phyloP scores from a whole-genome alignment of 2,329 filamentous ascomycete species.

The Aureobasidium sp. region DNA sequence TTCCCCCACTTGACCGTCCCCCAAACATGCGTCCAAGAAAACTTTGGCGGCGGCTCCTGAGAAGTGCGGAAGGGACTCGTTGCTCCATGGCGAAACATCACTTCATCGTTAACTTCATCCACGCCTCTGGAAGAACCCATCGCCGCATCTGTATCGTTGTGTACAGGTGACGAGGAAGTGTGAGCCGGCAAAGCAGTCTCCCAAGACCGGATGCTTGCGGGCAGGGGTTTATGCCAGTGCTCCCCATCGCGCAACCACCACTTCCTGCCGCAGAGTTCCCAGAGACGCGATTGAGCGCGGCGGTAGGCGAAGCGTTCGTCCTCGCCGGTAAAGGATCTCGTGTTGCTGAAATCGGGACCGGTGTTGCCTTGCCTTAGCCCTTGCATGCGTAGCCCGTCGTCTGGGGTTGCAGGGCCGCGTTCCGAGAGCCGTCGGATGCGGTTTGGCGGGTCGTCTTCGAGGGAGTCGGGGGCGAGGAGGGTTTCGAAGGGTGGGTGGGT shows the following conservation, averaged over 20 bases:
- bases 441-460: slow-evolving; percentile 44
- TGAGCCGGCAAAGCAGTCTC: slow-evolving; percentile 34
- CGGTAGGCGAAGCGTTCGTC: slow-evolving; percentile 78
- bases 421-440: slow-evolving; percentile 22
- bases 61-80: slow-evolving; percentile 37
- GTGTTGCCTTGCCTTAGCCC: neutral
- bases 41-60: slow-evolving; percentile 40
- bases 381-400: slow-evolving; percentile 16
- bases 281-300: slow-evolving; percentile 64
- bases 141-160: neutral
- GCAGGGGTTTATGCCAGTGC: slow-evolving; percentile 61
- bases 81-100: slow-evolving; percentile 32
- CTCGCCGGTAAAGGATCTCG: slow-evolving; percentile 64
- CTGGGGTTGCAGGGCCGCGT: slow-evolving; percentile 13
- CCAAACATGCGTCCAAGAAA: slow-evolving; percentile 46
- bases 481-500: slow-evolving; percentile 28
- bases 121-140: slow-evolving; percentile 18
- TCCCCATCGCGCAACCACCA: slow-evolving; percentile 59
- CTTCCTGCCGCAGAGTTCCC: slow-evolving; percentile 66
- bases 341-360: slow-evolving; percentile 54
- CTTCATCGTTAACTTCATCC: slow-evolving; percentile 24
- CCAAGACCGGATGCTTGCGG: slow-evolving; percentile 57
- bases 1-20: slow-evolving; percentile 45
- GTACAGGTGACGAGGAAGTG: neutral
- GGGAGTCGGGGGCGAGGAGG: slow-evolving; percentile 33